phyloP scores from a whole-genome alignment of 768 basidiomycete genomes.

The Suillus sp. region DNA sequence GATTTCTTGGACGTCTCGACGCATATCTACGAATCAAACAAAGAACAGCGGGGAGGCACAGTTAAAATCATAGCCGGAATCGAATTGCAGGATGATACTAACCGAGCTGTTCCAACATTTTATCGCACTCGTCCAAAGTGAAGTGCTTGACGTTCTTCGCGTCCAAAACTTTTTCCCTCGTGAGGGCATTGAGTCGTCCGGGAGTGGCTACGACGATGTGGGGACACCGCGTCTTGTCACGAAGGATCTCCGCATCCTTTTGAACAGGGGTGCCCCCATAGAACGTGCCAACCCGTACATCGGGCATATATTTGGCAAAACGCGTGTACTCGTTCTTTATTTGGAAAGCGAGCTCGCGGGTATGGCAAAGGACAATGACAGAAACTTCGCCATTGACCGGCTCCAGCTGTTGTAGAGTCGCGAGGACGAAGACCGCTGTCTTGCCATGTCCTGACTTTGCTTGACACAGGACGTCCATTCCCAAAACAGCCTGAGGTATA shows the following conservation, averaged over 20 bases:
- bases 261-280: constrained; percentile 95
- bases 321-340: constrained; percentile 99
- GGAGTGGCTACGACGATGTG: constrained; percentile 99
- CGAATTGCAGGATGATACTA: constrained; percentile 70
- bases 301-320: constrained; percentile 99
- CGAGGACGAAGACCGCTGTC: constrained; percentile 98
- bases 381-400: constrained; percentile 98
- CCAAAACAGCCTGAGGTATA: constrained; percentile 98
- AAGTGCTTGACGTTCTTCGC: constrained; percentile 98
- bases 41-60: constrained; percentile 48
- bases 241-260: constrained; percentile 91
- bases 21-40: constrained; percentile 83
- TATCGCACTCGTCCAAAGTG: constrained; percentile 99
- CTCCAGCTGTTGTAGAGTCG: constrained; percentile 96
- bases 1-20: constrained; percentile 99
- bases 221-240: constrained; percentile 96
- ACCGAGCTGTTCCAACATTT: constrained; percentile 99
- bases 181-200: constrained; percentile 93
- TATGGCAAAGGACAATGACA: constrained; percentile 97
- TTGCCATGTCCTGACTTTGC: constrained; percentile 99
- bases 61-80: constrained; percentile 71
- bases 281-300: constrained; percentile 96
- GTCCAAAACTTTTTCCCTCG: constrained; percentile 93
- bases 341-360: constrained; percentile 98
- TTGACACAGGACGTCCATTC: constrained; percentile 99